Percentiles rank a stretch among this genome's conserved stretches.
These are phyloP conservation scores for Dendryphion nanum DNA, from an alignment of 2,329 filamentous ascomycete genomes.

Conservation along the genomic window DNA sequence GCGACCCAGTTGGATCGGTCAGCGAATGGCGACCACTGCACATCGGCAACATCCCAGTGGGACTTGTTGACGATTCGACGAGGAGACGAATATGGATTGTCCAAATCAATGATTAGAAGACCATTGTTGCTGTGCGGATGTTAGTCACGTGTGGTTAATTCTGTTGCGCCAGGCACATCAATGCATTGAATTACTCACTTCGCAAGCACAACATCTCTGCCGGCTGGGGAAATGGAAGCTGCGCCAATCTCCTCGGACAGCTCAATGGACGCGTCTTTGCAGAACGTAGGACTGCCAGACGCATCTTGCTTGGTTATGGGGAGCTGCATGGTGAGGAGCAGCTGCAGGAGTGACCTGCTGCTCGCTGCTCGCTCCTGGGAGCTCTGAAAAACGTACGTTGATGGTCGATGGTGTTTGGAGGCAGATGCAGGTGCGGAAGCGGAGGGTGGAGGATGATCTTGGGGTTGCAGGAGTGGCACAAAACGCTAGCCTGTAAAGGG, in stretches of 20 bases:
- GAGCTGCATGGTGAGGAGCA: constrained; percentile 1
- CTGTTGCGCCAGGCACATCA: neutral
- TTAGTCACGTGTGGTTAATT: neutral
- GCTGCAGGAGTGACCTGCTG: neutral
- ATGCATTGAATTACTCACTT: constrained; percentile 50
- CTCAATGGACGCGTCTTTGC: constrained; percentile 78
- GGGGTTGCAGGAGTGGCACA: no score
- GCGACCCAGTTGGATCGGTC: constrained; percentile 89
- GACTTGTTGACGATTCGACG: constrained; percentile 81
- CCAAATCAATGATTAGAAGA: constrained; percentile 86
- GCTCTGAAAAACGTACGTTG: no score
- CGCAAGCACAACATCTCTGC: constrained; percentile 84
- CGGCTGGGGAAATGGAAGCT: constrained; percentile 88
- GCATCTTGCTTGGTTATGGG: constrained; percentile 48
- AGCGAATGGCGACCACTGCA: constrained; percentile 95
- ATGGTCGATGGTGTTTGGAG: no score
- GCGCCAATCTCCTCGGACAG: constrained; percentile 73
- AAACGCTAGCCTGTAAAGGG: no score
- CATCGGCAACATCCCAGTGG: constrained; percentile 93
- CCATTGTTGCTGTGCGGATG: constrained; percentile 68
- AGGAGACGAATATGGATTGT: constrained; percentile 83
- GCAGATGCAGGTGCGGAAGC: no score
- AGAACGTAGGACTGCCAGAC: constrained; percentile 84
- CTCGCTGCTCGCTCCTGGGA: neutral
- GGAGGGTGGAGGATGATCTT: no score